Base-by-base conservation (phyloP, 768 basidiomycete genomes). In the Podaxis sp. region DNA sequence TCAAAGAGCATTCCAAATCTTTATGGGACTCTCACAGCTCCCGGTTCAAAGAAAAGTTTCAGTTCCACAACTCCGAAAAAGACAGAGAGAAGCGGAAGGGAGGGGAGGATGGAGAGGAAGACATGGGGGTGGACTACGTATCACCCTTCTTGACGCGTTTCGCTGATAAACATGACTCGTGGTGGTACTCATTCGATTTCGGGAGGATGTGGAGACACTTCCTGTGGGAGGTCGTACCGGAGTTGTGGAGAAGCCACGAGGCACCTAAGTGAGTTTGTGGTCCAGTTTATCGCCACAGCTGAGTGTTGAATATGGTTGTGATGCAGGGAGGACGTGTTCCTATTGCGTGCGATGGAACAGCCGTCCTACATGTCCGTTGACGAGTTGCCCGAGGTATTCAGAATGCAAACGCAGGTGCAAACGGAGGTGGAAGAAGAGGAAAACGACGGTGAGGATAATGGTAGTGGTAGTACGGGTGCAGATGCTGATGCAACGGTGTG, bases 331-430 rank as follows among this genome's bases (percentile, higher is more conserved):
- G 59, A 61, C 28, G 21, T 61, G 4, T 48, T 61, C 32, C 14
- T 61, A 38, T 32, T 61, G 3, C 52, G 59, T 14, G 53, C 59
- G 16, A 61, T 61, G 59, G 59, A 61, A 50, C 42, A 55, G 25
- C 53, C 53, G 3, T 13, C 21, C 5, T 54, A 52, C 27, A 47
- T 54, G 52, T 42, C 35, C 14, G 16, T 61, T 1, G 52, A 61
- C 9, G 59, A 55, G 32, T 42, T 54, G 1, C 57, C 57, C 13
- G 37, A 38, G 11, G 9, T 48, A 11, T 48, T 48, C 18, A 48
- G 13, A 48, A 11, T 27, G 18, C 47, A 48, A 10, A 13, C 27
- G 23, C 11, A 11, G 47, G 47, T 23, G 6, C 47, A 25, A 23
- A 21, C 11, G 10, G 25, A 48, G 47, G 47, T 7, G 18, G 42